phyloP scores from a whole-genome alignment of 208 protist species.

The Trypanosoma cruzi region DNA sequence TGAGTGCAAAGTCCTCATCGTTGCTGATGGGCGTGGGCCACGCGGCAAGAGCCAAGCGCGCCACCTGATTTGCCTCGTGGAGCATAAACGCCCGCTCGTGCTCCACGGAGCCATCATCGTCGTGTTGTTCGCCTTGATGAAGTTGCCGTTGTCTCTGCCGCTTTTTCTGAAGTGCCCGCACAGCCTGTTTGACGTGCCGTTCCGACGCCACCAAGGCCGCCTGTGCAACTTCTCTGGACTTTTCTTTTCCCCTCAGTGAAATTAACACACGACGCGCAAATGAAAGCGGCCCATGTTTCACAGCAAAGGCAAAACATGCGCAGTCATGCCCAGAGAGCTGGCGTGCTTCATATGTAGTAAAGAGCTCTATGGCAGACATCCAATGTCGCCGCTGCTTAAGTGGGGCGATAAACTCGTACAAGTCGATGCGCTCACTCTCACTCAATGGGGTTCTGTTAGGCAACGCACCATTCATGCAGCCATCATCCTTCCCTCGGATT shows the following conservation, averaged over 20 bases:
- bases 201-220: conserved; percentile 16
- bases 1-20: conserved; percentile 15
- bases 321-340: conserved; percentile 39
- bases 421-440: conserved; percentile 34
- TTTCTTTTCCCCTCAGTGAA: conserved; percentile 23
- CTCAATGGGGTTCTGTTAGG: conserved; percentile 30
- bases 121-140: neutral
- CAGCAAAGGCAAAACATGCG: conserved; percentile 50
- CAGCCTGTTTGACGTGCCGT: conserved; percentile 25
- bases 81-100: conserved; percentile 20
- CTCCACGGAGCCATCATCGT: neutral
- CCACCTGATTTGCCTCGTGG: conserved; percentile 24
- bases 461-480: neutral
- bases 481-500: neutral
- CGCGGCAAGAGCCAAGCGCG: conserved; percentile 15
- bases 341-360: conserved; percentile 39
- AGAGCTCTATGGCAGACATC: conserved; percentile 38
- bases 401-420: conserved; percentile 32
- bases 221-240: conserved; percentile 25
- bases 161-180: conserved; percentile 8
- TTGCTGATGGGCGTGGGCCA: conserved; percentile 25
- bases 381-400: conserved; percentile 30
- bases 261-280: conserved; percentile 41
- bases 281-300: conserved; percentile 34
- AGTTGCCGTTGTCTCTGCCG: neutral